Conservation (phyloP, 108 stramenopile genomes). For the Cyclotella baltica region DNA sequence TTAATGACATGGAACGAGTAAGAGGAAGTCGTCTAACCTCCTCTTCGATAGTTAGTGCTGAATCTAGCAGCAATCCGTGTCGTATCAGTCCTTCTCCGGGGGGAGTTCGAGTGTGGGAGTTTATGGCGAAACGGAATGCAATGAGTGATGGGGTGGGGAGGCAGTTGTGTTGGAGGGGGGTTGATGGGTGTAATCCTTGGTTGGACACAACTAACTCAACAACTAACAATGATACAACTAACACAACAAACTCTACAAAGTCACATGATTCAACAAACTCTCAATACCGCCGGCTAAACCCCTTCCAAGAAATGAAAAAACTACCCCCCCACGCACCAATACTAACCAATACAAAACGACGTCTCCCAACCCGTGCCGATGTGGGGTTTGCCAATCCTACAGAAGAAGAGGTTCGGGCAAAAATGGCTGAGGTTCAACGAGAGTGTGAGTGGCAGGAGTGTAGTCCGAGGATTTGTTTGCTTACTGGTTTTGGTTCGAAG, state of each 20-base stretch:
- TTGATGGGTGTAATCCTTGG: not conserved
- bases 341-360: constrained; percentile 64
- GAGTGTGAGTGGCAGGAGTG: constrained; percentile 89
- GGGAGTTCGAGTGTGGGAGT: not conserved
- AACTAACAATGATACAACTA: not conserved
- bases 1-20: constrained; percentile 49
- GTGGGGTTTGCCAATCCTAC: constrained; percentile 84
- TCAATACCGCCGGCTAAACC: constrained; percentile 73
- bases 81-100: constrained; percentile 9
- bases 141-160: not conserved
- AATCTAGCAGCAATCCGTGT: constrained; percentile 40
- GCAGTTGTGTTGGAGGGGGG: constrained; percentile 3
- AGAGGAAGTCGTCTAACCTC: constrained; percentile 12
- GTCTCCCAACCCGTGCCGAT: constrained; percentile 80
- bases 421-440: constrained; percentile 72
- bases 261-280: constrained; percentile 38
- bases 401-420: constrained; percentile 64
- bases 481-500: constrained; percentile 37
- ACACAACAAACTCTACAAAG: not conserved
- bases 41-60: not conserved
- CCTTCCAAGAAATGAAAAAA: constrained; percentile 41
- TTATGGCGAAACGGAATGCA: not conserved
- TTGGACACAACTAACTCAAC: not conserved
- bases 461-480: constrained; percentile 76
- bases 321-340: constrained; percentile 68